Conservation (phyloP, 2,329 filamentous ascomycete species). For the Atkinsonella hypoxylon region DNA sequence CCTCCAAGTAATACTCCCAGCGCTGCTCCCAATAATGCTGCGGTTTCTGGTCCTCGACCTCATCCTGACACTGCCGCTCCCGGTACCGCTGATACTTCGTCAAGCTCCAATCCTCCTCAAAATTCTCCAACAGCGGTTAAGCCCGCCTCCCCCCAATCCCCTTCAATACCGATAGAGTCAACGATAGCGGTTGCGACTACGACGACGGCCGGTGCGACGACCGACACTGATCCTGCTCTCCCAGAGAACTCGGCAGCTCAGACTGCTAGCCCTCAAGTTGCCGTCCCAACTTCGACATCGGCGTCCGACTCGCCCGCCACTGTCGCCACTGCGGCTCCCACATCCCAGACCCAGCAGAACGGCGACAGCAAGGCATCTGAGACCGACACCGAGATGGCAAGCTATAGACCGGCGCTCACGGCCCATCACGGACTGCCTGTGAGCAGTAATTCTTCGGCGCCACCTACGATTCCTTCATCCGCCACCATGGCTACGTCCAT, state of each 20-base stretch:
- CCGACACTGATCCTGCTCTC: background rate
- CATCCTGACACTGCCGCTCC: constrained; percentile 3
- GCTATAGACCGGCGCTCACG: constrained; percentile 13
- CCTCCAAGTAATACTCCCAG: constrained; percentile 12
- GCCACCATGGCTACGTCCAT: constrained; percentile 6
- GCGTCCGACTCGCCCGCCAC: constrained; percentile 8
- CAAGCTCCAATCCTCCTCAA: constrained; percentile 3
- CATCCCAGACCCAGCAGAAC: constrained; percentile 17
- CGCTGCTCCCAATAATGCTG: constrained; percentile 11
- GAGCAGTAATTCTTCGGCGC: constrained; percentile 14
- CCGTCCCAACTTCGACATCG: constrained; percentile 2
- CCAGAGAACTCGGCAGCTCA: background rate
- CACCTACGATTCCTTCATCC: constrained; percentile 6
- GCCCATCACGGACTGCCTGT: constrained; percentile 15
- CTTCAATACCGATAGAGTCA: constrained; percentile 2
- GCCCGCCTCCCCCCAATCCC: constrained; percentile 4
- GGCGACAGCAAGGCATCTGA: constrained; percentile 19
- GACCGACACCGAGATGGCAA: constrained; percentile 21
- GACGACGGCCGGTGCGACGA: background rate
- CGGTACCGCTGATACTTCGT: constrained; percentile 8
- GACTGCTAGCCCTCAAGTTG: constrained; percentile 3
- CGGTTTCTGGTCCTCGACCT: constrained; percentile 9
- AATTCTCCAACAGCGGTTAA: background rate
- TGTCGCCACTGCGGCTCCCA: constrained; percentile 7
- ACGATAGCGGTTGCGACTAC: constrained; percentile 1